Evolutionary conservation across 2,329 filamentous ascomycete genomes (phyloP).

Genomic region (Thielaviopsis populi): DNA sequence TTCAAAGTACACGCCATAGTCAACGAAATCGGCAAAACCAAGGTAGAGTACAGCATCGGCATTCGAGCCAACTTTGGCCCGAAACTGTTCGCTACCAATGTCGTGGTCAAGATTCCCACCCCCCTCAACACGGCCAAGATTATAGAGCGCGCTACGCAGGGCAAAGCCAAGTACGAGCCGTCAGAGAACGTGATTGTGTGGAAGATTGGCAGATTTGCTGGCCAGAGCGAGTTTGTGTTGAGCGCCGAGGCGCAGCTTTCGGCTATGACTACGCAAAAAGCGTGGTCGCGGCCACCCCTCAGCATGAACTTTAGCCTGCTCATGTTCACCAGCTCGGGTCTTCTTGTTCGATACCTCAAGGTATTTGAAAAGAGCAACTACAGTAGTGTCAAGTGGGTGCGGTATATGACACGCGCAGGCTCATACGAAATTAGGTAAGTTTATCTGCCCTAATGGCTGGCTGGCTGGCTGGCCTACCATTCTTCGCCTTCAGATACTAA

Average conservation of each 20-base stretch:
- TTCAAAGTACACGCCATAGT: constrained; percentile 99
- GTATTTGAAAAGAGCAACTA: constrained; percentile 99
- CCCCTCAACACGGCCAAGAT: constrained; percentile 93
- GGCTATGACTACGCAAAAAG: constrained; percentile 95
- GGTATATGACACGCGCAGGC: constrained; percentile 95
- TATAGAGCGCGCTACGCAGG: constrained; percentile 82
- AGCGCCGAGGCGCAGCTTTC: constrained; percentile 87
- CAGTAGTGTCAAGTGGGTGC: constrained; percentile 95
- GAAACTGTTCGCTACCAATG: constrained; percentile 95
- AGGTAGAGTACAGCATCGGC: constrained; percentile 96
- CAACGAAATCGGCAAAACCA: constrained; percentile 90
- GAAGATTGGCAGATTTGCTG: constrained; percentile 97
- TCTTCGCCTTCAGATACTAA: constrained; percentile 10
- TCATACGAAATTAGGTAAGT: constrained; percentile 86
- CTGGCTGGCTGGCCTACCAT: too few species aligned
- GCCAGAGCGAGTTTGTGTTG: constrained; percentile 91
- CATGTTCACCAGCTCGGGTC: constrained; percentile 93
- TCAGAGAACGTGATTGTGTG: constrained; percentile 96
- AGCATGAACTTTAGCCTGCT: constrained; percentile 84
- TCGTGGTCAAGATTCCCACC: constrained; percentile 84
- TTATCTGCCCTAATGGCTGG: too few species aligned
- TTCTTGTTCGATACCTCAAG: constrained; percentile 88
- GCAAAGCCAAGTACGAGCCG: constrained; percentile 96
- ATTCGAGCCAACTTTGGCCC: constrained; percentile 93
- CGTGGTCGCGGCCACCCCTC: constrained; percentile 85